Evolutionary conservation across 2,329 filamentous ascomycete species (phyloP).

Genomic region (Phyllachora maydis): DNA sequence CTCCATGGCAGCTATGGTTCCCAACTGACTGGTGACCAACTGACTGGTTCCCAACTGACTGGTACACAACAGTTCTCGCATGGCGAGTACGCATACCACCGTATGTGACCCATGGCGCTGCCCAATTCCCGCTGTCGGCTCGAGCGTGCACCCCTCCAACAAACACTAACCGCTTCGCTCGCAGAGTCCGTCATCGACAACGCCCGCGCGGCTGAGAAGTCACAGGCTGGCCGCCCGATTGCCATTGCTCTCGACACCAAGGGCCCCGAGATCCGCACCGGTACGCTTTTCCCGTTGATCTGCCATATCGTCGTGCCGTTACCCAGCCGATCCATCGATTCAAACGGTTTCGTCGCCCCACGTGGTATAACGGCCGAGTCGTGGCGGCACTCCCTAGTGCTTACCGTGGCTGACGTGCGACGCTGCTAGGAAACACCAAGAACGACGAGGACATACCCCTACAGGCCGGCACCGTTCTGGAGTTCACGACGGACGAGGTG

Average conservation of each 20-base stretch:
- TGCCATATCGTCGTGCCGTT: too few species aligned
- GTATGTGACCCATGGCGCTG: constrained; percentile 4
- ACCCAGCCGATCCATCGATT: too few species aligned
- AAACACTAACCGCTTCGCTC: constrained; percentile 1
- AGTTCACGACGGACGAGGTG: constrained; percentile 87
- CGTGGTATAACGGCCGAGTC: too few species aligned
- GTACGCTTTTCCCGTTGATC: too few species aligned
- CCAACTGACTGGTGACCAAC: too few species aligned
- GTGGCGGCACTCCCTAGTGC: too few species aligned
- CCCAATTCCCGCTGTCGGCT: not conserved
- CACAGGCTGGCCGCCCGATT: constrained; percentile 62
- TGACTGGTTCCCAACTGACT: too few species aligned
- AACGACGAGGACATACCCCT: constrained; percentile 65
- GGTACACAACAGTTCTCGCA: too few species aligned
- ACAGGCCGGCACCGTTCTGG: constrained; percentile 59
- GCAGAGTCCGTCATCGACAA: constrained; percentile 89
- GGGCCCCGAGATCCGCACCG: constrained; percentile 36
- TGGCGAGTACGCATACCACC: constrained; percentile 4
- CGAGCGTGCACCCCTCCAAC: not conserved
- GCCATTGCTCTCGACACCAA: constrained; percentile 80
- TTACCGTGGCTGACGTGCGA: too few species aligned
- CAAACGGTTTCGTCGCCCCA: too few species aligned
- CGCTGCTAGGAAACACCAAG: constrained; percentile 50
- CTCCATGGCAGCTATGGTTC: constrained; percentile 87
- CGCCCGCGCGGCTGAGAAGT: constrained; percentile 65